phyloP scores from a whole-genome alignment of 2,329 filamentous ascomycete species.

The Calonectria honghensis region DNA sequence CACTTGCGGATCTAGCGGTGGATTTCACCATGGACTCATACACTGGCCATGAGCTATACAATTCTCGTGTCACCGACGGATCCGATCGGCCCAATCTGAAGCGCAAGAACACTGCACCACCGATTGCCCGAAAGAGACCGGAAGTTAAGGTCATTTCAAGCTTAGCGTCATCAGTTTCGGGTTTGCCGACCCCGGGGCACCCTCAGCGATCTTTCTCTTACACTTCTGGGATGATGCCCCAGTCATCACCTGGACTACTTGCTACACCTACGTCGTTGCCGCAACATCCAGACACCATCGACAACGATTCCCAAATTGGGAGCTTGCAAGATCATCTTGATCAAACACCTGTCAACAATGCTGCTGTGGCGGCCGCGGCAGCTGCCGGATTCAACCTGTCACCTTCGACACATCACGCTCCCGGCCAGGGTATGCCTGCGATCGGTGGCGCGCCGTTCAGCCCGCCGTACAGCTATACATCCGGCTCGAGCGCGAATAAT shows the following conservation, averaged over 20 bases:
- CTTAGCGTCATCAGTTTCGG: conserved; percentile 53
- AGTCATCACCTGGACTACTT: conserved; percentile 63
- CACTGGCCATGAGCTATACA: conserved; percentile 68
- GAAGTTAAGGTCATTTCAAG: conserved; percentile 61
- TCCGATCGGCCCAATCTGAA: conserved; percentile 66
- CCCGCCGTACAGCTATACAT: conserved; percentile 64
- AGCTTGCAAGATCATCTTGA: conserved; percentile 60
- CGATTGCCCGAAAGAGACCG: conserved; percentile 62
- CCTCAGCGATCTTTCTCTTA: conserved; percentile 63
- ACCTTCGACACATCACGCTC: conserved; percentile 46
- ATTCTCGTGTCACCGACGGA: conserved; percentile 59
- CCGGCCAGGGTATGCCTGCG: conserved; percentile 55
- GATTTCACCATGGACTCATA: conserved; percentile 77
- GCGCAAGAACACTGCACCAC: conserved; percentile 67
- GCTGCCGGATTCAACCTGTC: conserved; percentile 61
- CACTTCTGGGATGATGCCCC: conserved; percentile 57
- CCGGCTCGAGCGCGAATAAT: conserved; percentile 56
- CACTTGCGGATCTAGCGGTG: conserved; percentile 79
- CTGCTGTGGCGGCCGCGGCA: conserved; percentile 60
- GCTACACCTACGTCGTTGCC: conserved; percentile 62
- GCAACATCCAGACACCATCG: conserved; percentile 59
- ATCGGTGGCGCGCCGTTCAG: conserved; percentile 62
- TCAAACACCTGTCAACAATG: conserved; percentile 59
- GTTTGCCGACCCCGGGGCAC: conserved; percentile 57
- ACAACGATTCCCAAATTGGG: conserved; percentile 55